These are phyloP conservation scores for Boletus insuetus DNA, from an alignment of 768 basidiomycete species.

Conservation along the genomic window DNA sequence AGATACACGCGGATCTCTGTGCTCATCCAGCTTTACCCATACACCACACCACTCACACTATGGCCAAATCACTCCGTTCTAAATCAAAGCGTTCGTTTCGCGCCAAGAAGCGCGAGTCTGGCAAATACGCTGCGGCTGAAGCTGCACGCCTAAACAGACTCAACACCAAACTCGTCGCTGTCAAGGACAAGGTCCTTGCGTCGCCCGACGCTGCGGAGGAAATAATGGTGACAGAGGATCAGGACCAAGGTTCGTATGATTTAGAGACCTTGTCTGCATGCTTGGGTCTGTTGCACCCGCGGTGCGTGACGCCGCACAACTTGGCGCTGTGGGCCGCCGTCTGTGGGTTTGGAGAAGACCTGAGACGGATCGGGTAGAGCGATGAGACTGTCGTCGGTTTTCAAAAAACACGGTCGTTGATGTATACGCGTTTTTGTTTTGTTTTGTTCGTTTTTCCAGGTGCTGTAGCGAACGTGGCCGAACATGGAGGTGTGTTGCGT, in stretches of 20 bases:
- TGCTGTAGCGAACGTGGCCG: constrained; percentile 8
- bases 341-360: neutral
- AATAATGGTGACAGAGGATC: constrained; percentile 32
- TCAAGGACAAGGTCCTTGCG: constrained; percentile 32
- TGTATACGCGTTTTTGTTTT: constrained; percentile 4
- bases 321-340: constrained; percentile 35
- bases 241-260: constrained; percentile 57
- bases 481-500: constrained; percentile 22
- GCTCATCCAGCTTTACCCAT: neutral
- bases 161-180: constrained; percentile 59
- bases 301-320: constrained; percentile 34
- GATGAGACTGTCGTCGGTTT: neutral
- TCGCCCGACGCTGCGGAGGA: constrained; percentile 28
- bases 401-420: constrained; percentile 11
- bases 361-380: neutral
- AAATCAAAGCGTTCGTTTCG: constrained; percentile 80
- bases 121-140: constrained; percentile 74
- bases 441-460: constrained; percentile 8
- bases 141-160: constrained; percentile 76
- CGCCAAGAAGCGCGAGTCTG: constrained; percentile 69
- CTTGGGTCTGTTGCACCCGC: constrained; percentile 58
- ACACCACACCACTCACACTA: neutral
- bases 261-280: constrained; percentile 30
- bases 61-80: constrained; percentile 84
- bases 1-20: too few species aligned